These are phyloP conservation scores for Pseudogymnoascus sp. DNA, from an alignment of 2,329 filamentous ascomycete genomes.

Conservation along the genomic window DNA sequence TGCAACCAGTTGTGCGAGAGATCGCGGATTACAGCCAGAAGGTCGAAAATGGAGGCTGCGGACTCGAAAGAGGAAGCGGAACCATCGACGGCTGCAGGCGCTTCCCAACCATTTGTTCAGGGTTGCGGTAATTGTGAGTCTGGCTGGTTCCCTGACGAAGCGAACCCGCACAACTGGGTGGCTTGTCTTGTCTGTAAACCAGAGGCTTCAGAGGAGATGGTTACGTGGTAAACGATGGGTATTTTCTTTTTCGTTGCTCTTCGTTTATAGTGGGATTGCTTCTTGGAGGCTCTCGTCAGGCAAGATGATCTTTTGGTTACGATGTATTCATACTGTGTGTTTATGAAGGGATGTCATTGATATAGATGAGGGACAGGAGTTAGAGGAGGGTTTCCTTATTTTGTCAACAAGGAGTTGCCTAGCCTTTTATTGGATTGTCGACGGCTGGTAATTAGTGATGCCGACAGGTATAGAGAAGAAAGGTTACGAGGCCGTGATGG, in stretches of 20 bases:
- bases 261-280: not conserved
- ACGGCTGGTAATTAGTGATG: not conserved
- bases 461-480: not conserved
- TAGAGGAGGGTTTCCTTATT: not conserved
- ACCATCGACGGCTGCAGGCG: not conserved
- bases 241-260: not conserved
- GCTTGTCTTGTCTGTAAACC: conserved; percentile 3
- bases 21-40: not conserved
- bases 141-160: not conserved
- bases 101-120: not conserved
- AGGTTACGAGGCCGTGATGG: not conserved
- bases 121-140: not conserved
- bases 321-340: not conserved
- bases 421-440: not conserved
- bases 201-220: not conserved
- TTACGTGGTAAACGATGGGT: not conserved
- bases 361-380: not conserved
- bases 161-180: not conserved
- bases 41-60: not conserved
- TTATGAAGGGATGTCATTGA: not conserved
- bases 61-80: not conserved
- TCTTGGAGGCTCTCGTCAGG: not conserved
- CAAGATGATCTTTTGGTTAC: not conserved
- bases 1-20: not conserved
- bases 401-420: not conserved